Conservation (phyloP, 495 filamentous ascomycete species). For the Aspergillus incahuasiensis region DNA sequence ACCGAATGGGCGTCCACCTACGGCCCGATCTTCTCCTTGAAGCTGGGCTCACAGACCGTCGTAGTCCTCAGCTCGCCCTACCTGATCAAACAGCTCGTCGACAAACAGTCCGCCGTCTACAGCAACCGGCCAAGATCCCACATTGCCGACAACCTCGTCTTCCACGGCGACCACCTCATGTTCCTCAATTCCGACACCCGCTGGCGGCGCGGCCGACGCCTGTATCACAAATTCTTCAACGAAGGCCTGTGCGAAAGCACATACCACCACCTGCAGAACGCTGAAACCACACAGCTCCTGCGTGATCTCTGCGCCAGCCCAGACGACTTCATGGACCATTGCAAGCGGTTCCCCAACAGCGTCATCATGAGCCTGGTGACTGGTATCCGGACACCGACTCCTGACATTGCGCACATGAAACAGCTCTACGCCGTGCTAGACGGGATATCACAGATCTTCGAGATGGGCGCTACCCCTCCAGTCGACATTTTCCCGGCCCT, state of each 20-base stretch:
- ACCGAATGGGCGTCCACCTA: slow-evolving; percentile 42
- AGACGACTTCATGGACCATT: slow-evolving; percentile 39
- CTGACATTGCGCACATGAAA: slow-evolving; percentile 21
- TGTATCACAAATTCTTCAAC: slow-evolving; percentile 32
- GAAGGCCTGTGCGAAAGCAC: slow-evolving; percentile 26
- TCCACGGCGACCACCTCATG: slow-evolving; percentile 20
- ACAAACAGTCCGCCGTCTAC: slow-evolving; percentile 40
- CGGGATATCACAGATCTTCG: slow-evolving; percentile 23
- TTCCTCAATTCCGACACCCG: slow-evolving; percentile 24
- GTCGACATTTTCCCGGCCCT: slow-evolving; percentile 44
- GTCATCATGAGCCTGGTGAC: slow-evolving; percentile 35
- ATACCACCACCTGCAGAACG: slow-evolving; percentile 15
- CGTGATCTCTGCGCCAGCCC: slow-evolving; percentile 34
- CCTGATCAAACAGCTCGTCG: slow-evolving; percentile 39
- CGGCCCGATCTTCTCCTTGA: slow-evolving; percentile 42
- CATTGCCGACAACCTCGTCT: slow-evolving; percentile 27
- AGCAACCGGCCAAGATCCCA: slow-evolving; percentile 42
- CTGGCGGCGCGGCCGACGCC: slow-evolving; percentile 22
- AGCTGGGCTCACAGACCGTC: slow-evolving; percentile 31
- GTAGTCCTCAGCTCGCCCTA: slow-evolving; percentile 36
- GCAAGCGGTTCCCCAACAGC: slow-evolving; percentile 42
- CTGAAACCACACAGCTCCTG: slow-evolving; percentile 22
- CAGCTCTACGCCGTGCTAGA: slow-evolving; percentile 39
- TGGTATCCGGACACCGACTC: slow-evolving; percentile 34
- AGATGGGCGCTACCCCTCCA: slow-evolving; percentile 42